Evolutionary conservation across 2,329 filamentous ascomycete species (phyloP), one percentile per base, ranked within the genome.

Genomic region (Periglandula ipomoeae): DNA sequence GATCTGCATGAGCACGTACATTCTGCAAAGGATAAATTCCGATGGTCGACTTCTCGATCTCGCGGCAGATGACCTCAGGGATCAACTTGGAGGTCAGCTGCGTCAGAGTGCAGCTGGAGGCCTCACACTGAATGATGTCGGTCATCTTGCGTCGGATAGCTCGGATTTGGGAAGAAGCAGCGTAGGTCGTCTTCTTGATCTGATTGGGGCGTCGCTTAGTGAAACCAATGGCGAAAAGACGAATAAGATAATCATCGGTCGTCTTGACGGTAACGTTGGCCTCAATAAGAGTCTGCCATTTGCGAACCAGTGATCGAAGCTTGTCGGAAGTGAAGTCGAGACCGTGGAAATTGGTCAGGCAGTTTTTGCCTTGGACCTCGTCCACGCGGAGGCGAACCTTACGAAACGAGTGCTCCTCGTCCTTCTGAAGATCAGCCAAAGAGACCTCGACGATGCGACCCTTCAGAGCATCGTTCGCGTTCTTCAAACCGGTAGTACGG

Each of bases 261-360:
- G 93, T 97, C 87, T 97, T 97, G 81, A 98, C 90, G 60, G 94
- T 95, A 68, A 97, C 84, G 74, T 98, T 98, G 80, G 93, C 93
- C 84, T 98, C 93, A 63, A 98, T 97, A 68, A 98, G 82, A 58
- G 90, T 85, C 78, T 98, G 93, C 93, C 93, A 98, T 81, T 98
- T 98, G 79, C 93, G 90, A 65, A 98, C 93, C 60, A 98, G 85
- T 57, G 93, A 97, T 70, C 93, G 88, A 65, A 98, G 86, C 84
- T 98, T 98, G 84, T 98, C 93, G 64, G 93, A 96, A 70, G 93
- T 98, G 86, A 98, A 97, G 79, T 98, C 93, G 71, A 98, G 84
- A 64, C 93, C 93, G 84, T 98, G 90, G 87, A 98, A 98, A 85
- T 96, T 96, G 81, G 93, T 97, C 74, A 98, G 78, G 80, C 93